Conservation (phyloP, 805 yeast genomes). For the Candida koratica region DNA sequence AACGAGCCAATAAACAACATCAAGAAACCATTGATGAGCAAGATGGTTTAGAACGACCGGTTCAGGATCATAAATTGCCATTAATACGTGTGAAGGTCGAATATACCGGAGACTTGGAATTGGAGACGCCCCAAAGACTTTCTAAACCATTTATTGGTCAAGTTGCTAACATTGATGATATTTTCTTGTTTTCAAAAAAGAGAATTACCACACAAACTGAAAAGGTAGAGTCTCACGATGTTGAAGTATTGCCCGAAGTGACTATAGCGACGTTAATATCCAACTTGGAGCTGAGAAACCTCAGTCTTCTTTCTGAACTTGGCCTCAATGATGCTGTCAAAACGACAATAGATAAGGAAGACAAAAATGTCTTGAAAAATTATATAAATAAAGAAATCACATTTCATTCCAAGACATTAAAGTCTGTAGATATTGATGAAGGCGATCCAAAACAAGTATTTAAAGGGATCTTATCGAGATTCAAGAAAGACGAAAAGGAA, state of each 20-base stretch:
- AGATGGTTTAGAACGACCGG: not conserved
- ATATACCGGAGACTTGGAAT: constrained; percentile 85
- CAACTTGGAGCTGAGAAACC: constrained; percentile 55
- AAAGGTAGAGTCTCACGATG: not conserved
- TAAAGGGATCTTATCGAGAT: constrained; percentile 32
- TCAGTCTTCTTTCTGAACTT: constrained; percentile 67
- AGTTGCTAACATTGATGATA: constrained; percentile 89
- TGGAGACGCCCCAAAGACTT: constrained; percentile 85
- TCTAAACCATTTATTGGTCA: constrained; percentile 86
- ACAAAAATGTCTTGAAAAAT: constrained; percentile 63
- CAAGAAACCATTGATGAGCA: constrained; percentile 26
- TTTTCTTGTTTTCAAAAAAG: constrained; percentile 60
- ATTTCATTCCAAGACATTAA: constrained; percentile 48
- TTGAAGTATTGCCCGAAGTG: constrained; percentile 1
- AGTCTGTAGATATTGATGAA: constrained; percentile 39
- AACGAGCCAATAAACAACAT: constrained; percentile 53
- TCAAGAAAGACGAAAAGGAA: constrained; percentile 6
- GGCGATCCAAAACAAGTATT: constrained; percentile 33
- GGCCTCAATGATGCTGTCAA: constrained; percentile 74
- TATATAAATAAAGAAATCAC: constrained; percentile 55
- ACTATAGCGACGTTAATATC: constrained; percentile 42
- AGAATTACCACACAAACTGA: constrained; percentile 31
- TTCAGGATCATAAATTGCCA: constrained; percentile 45
- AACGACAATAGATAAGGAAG: constrained; percentile 76
- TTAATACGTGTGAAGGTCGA: constrained; percentile 80